These are phyloP conservation scores for Fusarium annulatum DNA, from an alignment of 2,329 filamentous ascomycete genomes.

Conservation along the genomic window DNA sequence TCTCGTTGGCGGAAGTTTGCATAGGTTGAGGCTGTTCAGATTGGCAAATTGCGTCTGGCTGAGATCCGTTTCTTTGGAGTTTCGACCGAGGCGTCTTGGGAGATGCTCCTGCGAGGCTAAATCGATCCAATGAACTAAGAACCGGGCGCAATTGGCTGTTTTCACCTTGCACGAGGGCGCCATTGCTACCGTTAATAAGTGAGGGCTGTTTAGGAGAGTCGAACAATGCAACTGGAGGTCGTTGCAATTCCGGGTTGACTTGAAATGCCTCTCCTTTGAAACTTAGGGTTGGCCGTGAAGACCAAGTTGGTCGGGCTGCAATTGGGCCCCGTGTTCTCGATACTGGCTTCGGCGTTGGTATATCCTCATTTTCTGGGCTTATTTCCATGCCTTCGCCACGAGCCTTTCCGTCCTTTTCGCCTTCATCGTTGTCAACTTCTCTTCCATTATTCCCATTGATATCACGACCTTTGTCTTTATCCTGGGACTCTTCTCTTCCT, in stretches of 20 bases:
- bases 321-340: constrained; percentile 29
- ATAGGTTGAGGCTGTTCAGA: neutral
- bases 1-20: neutral
- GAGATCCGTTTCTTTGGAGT: constrained; percentile 8
- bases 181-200: constrained; percentile 21
- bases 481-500: neutral
- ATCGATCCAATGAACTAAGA: constrained; percentile 24
- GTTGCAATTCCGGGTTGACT: constrained; percentile 39
- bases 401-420: neutral
- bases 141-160: constrained; percentile 38
- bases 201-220: constrained; percentile 20
- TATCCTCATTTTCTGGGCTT: constrained; percentile 1
- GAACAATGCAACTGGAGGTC: constrained; percentile 37
- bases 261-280: constrained; percentile 35
- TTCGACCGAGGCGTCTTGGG: constrained; percentile 26
- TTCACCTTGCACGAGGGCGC: constrained; percentile 39
- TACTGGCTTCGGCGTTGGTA: constrained; percentile 2
- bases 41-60: neutral
- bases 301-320: constrained; percentile 27
- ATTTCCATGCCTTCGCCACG: neutral
- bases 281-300: constrained; percentile 38
- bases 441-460: neutral
- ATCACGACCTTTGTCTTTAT: neutral
- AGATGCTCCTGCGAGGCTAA: constrained; percentile 10
- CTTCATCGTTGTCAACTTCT: neutral